Base-by-base conservation (phyloP, 2,329 filamentous ascomycete genomes). In the Diaporthe citrichinensis region DNA sequence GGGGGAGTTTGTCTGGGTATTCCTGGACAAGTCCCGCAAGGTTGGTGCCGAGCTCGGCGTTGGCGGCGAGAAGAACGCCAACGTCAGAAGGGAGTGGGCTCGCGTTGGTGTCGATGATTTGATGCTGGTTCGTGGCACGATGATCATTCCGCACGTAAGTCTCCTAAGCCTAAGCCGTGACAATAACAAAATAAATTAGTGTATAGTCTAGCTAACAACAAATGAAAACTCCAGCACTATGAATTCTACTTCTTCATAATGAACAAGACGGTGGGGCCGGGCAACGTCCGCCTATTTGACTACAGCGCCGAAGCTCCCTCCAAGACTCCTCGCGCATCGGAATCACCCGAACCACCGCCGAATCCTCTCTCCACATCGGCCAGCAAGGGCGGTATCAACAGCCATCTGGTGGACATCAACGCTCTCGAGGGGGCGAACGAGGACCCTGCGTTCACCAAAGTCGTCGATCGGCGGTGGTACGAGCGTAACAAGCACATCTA, bases 401-500 rank as follows among this genome's bases (percentile, higher is more conserved):
- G n/a, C 49, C 78, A 80, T 8, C 83, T 87, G 4, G 84, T 87
- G 20, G 87, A 89, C 65, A 86, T 92, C 62, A 86, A 85, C 53
- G 88, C 88, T 72, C 89, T 93, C 17, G 96, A 98, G 85, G 96
- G 96, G 20, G 92, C 89, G 36, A 84, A 88, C 55, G 94, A 97
- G 77, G 96, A 98, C 79, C 92, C 96, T 0, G 90, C 90, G 4
- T 85, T 94, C 77, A 98, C 96, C 4, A 98, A 98, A 83, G 96
- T 99, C 4, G 96, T 99, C 5, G 96, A 99, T 86, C 90, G 97
- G 76, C 89, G 97, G 76, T 99, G 97, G 97, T 99, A 98, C 83
- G 95, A 98, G 87, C 91, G 93, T 81, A 98, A 98, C 83, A 99
- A 98, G 85, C 97, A 99, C 84, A 98, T 99, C 75, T 99, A 96